phyloP scores from a whole-genome alignment of 73 alveolate genomes.

The Urostyla sp. region DNA sequence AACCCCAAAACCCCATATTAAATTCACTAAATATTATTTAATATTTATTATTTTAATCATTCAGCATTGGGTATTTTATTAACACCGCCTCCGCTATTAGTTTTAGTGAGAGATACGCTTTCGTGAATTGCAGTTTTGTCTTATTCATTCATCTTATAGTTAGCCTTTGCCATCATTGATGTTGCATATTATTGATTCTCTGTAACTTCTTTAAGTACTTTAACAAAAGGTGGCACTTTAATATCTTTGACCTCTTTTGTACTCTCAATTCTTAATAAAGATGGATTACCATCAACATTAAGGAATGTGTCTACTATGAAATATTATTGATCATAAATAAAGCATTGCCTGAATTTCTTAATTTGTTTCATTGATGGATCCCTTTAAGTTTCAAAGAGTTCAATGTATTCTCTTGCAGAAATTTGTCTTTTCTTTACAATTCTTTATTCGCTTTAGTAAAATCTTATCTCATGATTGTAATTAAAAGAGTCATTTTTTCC shows the following conservation, averaged over 20 bases:
- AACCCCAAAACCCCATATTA: too few relatives aligned
- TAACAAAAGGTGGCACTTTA: slow-evolving; percentile 73
- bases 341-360: slow-evolving; percentile 68
- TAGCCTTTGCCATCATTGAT: slow-evolving; percentile 51
- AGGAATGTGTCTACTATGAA: slow-evolving; percentile 76
- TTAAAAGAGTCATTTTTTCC: slow-evolving; percentile 78
- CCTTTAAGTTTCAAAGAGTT: slow-evolving; percentile 61
- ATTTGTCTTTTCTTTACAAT: slow-evolving; percentile 72
- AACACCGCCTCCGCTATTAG: too few relatives aligned
- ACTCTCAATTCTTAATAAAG: slow-evolving; percentile 70
- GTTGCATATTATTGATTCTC: slow-evolving; percentile 67
- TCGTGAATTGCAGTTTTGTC: slow-evolving; percentile 44
- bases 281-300: slow-evolving; percentile 59
- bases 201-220: slow-evolving; percentile 72
- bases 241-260: slow-evolving; percentile 62
- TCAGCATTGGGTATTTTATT: too few relatives aligned
- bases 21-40: too few relatives aligned
- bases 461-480: slow-evolving; percentile 66
- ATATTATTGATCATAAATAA: slow-evolving; percentile 70
- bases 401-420: slow-evolving; percentile 79
- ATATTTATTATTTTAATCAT: too few relatives aligned
- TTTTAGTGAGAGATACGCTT: too few relatives aligned
- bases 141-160: slow-evolving; percentile 49
- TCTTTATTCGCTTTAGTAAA: slow-evolving; percentile 48
- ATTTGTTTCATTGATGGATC: slow-evolving; percentile 66